Evolutionary conservation across 2,329 filamentous ascomycete species (phyloP).

Genomic region (Camillea tinctor): DNA sequence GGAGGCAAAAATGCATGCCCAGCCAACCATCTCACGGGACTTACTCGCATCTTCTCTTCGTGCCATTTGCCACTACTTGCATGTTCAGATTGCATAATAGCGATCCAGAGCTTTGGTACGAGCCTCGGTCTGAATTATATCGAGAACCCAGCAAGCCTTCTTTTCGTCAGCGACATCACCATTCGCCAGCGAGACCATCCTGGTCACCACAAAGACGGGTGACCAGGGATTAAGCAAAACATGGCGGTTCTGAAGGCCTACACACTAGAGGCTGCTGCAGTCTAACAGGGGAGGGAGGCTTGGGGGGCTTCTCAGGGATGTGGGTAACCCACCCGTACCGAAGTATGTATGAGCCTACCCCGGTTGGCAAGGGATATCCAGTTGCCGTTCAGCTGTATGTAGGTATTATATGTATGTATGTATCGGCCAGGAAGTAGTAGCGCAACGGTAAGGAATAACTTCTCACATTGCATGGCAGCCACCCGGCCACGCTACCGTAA

Average conservation of each 20-base stretch:
- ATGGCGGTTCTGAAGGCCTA: background rate
- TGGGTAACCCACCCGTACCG: background rate
- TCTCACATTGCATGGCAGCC: slow-evolving; percentile 12
- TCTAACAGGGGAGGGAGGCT: background rate
- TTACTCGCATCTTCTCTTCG: background rate
- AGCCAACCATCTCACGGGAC: background rate
- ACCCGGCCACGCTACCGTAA: slow-evolving; percentile 5
- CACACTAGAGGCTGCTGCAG: background rate
- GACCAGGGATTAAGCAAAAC: slow-evolving; percentile 9
- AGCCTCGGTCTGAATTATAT: slow-evolving; percentile 20
- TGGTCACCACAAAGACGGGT: slow-evolving; percentile 3
- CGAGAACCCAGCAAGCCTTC: slow-evolving; percentile 5
- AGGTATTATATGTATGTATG: background rate
- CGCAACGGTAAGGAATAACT: slow-evolving; percentile 8
- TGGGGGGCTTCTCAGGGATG: background rate
- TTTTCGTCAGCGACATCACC: slow-evolving; percentile 17
- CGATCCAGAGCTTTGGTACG: slow-evolving; percentile 21
- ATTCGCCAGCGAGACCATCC: slow-evolving; percentile 16
- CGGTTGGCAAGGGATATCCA: background rate
- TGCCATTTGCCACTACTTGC: background rate
- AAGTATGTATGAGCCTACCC: background rate
- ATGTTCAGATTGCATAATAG: slow-evolving; percentile 1
- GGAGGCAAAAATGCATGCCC: background rate
- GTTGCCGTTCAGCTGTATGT: background rate
- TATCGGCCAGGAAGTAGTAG: slow-evolving; percentile 5